phyloP scores from a whole-genome alignment of 2,329 filamentous ascomycete genomes.

The Tolypocladium endophyticum region DNA sequence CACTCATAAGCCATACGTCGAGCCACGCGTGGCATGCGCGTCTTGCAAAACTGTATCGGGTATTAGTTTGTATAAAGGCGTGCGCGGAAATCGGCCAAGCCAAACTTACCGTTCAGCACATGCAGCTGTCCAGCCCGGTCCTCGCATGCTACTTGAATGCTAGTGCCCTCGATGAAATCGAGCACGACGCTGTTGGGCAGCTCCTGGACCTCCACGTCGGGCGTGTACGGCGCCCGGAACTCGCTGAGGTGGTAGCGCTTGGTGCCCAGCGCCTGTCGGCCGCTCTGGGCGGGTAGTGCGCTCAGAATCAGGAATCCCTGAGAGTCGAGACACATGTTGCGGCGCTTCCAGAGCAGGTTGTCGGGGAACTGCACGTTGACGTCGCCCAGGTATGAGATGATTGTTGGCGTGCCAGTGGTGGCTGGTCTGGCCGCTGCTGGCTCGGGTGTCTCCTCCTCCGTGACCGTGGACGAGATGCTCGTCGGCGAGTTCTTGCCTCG shows the following conservation, averaged over 20 bases:
- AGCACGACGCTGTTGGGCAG: slow-evolving; percentile 72
- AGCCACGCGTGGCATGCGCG: slow-evolving; percentile 22
- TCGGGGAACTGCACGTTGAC: slow-evolving; percentile 97
- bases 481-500: slow-evolving; percentile 33
- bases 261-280: slow-evolving; percentile 31
- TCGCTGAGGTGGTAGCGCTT: slow-evolving; percentile 82
- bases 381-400: slow-evolving; percentile 67
- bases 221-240: slow-evolving; percentile 67
- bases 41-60: slow-evolving; percentile 20
- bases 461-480: slow-evolving; percentile 37
- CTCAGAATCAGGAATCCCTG: slow-evolving; percentile 76
- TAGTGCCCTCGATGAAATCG: slow-evolving; percentile 50
- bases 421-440: slow-evolving; percentile 12
- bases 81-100: not conserved
- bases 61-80: not conserved
- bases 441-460: slow-evolving; percentile 31
- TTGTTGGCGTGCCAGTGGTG: slow-evolving; percentile 22
- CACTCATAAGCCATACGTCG: slow-evolving; percentile 19
- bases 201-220: slow-evolving; percentile 87
- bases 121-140: slow-evolving; percentile 47
- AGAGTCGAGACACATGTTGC: slow-evolving; percentile 76
- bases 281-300: slow-evolving; percentile 44
- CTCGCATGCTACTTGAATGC: slow-evolving; percentile 53
- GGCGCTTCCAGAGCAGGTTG: slow-evolving; percentile 90
- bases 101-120: slow-evolving; percentile 40